Conservation (phyloP, 257 asterid species). For the Capsicum baccatum region DNA sequence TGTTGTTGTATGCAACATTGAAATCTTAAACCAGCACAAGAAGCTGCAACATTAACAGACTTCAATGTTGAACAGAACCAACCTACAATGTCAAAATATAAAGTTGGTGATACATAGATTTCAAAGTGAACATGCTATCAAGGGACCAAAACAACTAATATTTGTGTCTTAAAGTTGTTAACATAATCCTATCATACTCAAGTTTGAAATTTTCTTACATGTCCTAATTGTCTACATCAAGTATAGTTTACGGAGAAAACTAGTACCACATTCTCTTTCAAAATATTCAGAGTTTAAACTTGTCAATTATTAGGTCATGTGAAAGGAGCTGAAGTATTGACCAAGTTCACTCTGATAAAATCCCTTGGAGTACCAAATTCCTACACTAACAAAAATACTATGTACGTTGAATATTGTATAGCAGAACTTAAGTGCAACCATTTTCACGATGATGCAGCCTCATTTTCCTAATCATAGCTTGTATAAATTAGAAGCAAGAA, state of each 20-base stretch:
- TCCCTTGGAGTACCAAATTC: neutral
- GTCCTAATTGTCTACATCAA: neutral
- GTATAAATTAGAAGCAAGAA: neutral
- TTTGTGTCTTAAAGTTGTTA: neutral
- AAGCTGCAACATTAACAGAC: slow-evolving; percentile 12
- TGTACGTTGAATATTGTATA: neutral
- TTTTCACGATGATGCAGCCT: neutral
- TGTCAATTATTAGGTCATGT: neutral
- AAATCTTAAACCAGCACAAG: neutral
- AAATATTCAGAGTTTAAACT: neutral
- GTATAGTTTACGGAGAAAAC: neutral
- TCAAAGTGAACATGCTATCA: neutral
- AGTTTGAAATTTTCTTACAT: neutral
- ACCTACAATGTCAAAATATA: neutral
- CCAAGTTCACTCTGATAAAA: neutral
- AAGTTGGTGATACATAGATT: neutral
- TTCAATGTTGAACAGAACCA: neutral
- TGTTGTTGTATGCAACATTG: neutral
- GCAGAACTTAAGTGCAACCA: slow-evolving; percentile 2
- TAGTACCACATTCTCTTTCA: neutral
- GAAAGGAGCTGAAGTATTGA: neutral
- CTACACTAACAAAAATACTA: neutral
- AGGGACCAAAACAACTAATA: neutral
- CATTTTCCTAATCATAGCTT: neutral
- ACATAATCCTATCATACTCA: neutral